phyloP scores from a whole-genome alignment of 306 rosid genomes.

The Potentilla sterilis region DNA sequence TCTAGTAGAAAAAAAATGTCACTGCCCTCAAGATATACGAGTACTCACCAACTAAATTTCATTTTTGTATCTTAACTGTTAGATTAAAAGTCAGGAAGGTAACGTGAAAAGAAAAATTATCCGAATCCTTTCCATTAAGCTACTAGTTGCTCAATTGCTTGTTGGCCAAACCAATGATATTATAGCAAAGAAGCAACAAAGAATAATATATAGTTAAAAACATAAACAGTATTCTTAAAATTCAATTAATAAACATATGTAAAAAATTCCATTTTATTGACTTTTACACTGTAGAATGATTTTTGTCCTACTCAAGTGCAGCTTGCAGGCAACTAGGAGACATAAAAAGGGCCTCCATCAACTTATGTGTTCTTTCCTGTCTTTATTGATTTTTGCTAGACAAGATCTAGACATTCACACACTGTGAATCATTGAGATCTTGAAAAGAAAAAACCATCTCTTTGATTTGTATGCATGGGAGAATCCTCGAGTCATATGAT shows the following conservation, averaged over 20 bases:
- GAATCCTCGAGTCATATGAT: conserved; percentile 1
- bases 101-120: too few species aligned
- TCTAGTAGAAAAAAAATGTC: too few species aligned
- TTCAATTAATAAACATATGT: neutral
- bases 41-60: too few species aligned
- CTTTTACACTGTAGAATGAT: neutral
- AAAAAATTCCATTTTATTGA: neutral
- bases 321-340: conserved; percentile 71
- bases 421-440: conserved; percentile 30
- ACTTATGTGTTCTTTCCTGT: conserved; percentile 16
- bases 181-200: neutral
- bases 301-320: conserved; percentile 24
- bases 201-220: too few species aligned
- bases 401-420: conserved; percentile 53
- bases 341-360: conserved; percentile 42
- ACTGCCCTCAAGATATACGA: too few species aligned
- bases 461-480: neutral
- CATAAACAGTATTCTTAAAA: too few species aligned
- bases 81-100: too few species aligned
- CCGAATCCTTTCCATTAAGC: neutral
- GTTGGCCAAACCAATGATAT: neutral
- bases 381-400: conserved; percentile 40
- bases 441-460: neutral
- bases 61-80: too few species aligned
- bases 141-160: neutral